Conservation (phyloP, 2,329 filamentous ascomycete species). For the Trichothecium roseum region DNA sequence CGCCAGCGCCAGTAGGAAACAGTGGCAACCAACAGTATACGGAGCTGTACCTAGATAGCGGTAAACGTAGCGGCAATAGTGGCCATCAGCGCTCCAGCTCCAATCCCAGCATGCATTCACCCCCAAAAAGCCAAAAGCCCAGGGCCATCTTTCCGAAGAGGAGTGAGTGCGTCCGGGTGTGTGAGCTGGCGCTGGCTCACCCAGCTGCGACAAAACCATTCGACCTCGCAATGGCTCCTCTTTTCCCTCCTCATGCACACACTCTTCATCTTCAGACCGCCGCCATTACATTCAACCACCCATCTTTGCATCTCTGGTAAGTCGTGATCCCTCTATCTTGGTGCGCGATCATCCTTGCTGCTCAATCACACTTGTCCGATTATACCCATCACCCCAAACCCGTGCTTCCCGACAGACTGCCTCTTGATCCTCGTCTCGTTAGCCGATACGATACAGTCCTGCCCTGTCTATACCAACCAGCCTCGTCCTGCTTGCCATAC, state of each 20-base stretch:
- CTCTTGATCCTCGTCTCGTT: slow-evolving; percentile 3
- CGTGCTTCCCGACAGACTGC: slow-evolving; percentile 2
- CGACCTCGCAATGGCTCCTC: slow-evolving; percentile 28
- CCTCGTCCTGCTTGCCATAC: slow-evolving; percentile 1
- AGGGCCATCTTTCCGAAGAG: no score
- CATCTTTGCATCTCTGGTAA: slow-evolving; percentile 24
- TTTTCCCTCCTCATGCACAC: slow-evolving; percentile 31
- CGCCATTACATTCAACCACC: slow-evolving; percentile 16
- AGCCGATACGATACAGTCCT: not conserved
- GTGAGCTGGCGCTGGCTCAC: not conserved
- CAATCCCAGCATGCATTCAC: no score
- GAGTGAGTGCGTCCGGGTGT: not conserved
- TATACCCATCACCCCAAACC: slow-evolving; percentile 8
- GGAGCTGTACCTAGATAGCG: no score
- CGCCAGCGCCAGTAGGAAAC: no score
- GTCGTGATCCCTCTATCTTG: slow-evolving; percentile 21
- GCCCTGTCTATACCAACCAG: no score
- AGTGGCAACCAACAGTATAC: no score
- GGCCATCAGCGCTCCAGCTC: no score
- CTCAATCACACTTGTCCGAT: slow-evolving; percentile 13
- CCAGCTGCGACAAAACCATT: slow-evolving; percentile 27
- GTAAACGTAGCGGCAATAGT: no score
- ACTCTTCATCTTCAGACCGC: slow-evolving; percentile 18
- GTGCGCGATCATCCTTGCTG: slow-evolving; percentile 23
- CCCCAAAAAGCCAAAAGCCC: no score